Conservation (phyloP, 345 rosid species). For the Zanthoxylum bungeanum region DNA sequence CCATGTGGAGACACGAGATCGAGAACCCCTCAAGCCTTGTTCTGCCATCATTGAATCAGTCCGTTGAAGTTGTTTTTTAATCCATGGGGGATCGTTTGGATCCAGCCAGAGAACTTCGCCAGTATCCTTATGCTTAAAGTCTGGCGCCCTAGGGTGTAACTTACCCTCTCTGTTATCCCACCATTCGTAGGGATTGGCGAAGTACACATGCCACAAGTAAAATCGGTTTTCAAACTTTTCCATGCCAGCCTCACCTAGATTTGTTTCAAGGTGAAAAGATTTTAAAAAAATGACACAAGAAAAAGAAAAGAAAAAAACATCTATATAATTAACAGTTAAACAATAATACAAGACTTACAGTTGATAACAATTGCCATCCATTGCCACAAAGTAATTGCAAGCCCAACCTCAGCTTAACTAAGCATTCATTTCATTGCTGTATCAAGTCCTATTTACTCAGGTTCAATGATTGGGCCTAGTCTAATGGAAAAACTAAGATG, state of each 20-base stretch:
- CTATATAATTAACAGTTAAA: not conserved
- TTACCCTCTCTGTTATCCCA: constrained; percentile 73
- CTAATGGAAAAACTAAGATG: not conserved
- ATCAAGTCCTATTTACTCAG: not conserved
- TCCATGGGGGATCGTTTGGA: constrained; percentile 58
- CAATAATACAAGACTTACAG: not conserved
- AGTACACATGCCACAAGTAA: constrained; percentile 75
- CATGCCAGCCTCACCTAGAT: constrained; percentile 33
- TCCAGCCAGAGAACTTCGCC: constrained; percentile 67
- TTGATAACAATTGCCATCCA: not conserved
- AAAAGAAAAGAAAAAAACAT: not conserved
- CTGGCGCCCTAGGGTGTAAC: constrained; percentile 48
- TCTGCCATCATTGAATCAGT: constrained; percentile 47
- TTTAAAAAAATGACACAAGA: not conserved
- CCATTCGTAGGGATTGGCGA: constrained; percentile 70
- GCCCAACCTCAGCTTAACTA: not conserved
- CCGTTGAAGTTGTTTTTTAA: constrained; percentile 52
- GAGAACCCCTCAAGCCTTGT: constrained; percentile 18
- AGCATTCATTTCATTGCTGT: not conserved
- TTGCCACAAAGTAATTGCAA: not conserved
- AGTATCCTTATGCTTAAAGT: constrained; percentile 71
- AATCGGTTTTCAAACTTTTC: constrained; percentile 26
- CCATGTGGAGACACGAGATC: constrained; percentile 37
- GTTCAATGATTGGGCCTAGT: not conserved
- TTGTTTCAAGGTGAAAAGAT: not conserved